phyloP scores from a whole-genome alignment of 75 land plant species.

The Cupressus sempervirens region DNA sequence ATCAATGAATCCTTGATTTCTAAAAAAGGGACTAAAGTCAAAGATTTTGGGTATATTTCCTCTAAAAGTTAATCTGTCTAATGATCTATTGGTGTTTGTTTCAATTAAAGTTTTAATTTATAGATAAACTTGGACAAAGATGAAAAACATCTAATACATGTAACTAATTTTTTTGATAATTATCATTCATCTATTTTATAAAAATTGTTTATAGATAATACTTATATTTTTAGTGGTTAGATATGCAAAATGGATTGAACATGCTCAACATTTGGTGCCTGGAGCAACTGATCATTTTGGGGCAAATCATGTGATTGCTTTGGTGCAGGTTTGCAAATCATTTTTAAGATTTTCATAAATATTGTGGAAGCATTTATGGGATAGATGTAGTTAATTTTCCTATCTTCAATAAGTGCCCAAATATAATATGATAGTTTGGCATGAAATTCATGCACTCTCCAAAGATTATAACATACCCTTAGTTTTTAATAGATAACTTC shows the following conservation, averaged over 20 bases:
- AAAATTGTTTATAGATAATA: not conserved
- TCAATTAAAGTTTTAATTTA: not conserved
- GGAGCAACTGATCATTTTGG: slow-evolving; percentile 53
- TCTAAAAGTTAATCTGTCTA: not conserved
- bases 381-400: not conserved
- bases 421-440: not conserved
- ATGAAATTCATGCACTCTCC: not conserved
- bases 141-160: not conserved
- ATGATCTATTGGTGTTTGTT: not conserved
- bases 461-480: not conserved
- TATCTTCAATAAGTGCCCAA: not conserved
- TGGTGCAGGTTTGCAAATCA: slow-evolving; percentile 67
- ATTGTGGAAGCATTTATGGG: not conserved
- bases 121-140: not conserved
- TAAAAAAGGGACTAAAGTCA: slow-evolving; percentile 54
- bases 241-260: slow-evolving; percentile 61
- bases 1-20: slow-evolving; percentile 41
- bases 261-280: slow-evolving; percentile 81
- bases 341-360: too few relatives aligned
- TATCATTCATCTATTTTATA: not conserved
- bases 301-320: slow-evolving; percentile 58
- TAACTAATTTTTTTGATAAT: not conserved
- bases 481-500: not conserved
- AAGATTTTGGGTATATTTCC: slow-evolving; percentile 61
- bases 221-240: not conserved